These are phyloP conservation scores for Auriscalpium orientale DNA, from an alignment of 768 basidiomycete genomes.

Conservation along the genomic window DNA sequence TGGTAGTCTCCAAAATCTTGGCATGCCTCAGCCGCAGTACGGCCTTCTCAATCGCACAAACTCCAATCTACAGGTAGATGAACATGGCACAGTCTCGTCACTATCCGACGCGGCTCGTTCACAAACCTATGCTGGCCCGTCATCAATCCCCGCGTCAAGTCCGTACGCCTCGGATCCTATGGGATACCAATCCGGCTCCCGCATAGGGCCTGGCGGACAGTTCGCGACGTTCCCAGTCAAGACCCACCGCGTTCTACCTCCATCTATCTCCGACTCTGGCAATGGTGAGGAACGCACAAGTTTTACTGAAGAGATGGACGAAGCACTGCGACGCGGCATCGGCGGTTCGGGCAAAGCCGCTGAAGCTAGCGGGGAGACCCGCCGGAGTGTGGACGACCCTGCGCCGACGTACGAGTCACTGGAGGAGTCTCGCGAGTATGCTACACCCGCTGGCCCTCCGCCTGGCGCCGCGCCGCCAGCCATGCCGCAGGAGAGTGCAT, in stretches of 20 bases:
- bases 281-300: slow-evolving; percentile 11
- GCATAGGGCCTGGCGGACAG: slow-evolving; percentile 32
- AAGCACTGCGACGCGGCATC: background rate
- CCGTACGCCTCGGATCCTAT: slow-evolving; percentile 2
- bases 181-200: background rate
- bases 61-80: background rate
- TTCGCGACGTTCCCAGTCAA: slow-evolving; percentile 67
- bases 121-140: background rate
- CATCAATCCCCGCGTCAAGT: slow-evolving; percentile 9
- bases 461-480: slow-evolving; percentile 34
- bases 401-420: slow-evolving; percentile 31
- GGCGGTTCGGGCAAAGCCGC: background rate
- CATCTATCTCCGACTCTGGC: slow-evolving; percentile 1
- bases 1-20: background rate
- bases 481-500: slow-evolving; percentile 2
- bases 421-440: slow-evolving; percentile 19
- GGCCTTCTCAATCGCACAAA: background rate
- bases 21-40: background rate
- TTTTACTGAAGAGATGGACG: slow-evolving; percentile 3
- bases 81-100: background rate
- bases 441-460: slow-evolving; percentile 33
- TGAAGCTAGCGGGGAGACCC: background rate
- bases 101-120: background rate
- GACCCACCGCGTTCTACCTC: slow-evolving; percentile 18
- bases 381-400: slow-evolving; percentile 23